These are phyloP conservation scores for Rosa multiflora DNA, from an alignment of 306 rosid species.

Conservation along the genomic window DNA sequence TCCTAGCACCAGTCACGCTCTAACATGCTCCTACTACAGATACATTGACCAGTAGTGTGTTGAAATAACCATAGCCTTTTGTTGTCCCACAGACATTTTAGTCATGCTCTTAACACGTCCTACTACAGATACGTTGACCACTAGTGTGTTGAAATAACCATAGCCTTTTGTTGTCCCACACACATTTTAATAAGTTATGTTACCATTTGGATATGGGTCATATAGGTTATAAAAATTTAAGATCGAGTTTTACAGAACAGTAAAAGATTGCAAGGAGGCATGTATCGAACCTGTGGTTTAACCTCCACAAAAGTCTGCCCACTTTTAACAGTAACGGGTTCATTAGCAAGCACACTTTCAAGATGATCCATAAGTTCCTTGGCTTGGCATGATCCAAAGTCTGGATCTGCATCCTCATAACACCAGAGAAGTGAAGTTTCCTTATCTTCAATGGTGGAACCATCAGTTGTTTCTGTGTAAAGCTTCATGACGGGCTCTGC, in stretches of 20 bases:
- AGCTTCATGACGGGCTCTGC: constrained; percentile 77
- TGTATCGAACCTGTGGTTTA: constrained; percentile 63
- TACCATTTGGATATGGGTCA: background rate
- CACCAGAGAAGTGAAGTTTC: constrained; percentile 67
- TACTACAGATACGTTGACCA: background rate
- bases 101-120: background rate
- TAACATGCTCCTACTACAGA: background rate
- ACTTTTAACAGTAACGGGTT: constrained; percentile 73
- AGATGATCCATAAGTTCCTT: constrained; percentile 83
- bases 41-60: background rate
- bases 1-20: background rate
- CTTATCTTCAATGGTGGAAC: constrained; percentile 72
- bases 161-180: background rate
- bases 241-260: background rate
- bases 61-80: background rate
- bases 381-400: constrained; percentile 79
- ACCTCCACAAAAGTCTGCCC: constrained; percentile 66
- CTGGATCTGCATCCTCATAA: constrained; percentile 77
- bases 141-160: background rate
- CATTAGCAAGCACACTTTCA: constrained; percentile 78
- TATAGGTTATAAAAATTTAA: background rate
- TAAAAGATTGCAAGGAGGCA: background rate
- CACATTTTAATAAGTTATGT: background rate
- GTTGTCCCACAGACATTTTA: background rate
- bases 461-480: constrained; percentile 78